Base-by-base conservation (phyloP, 768 basidiomycete species). In the Leccinum longicurvipes region DNA sequence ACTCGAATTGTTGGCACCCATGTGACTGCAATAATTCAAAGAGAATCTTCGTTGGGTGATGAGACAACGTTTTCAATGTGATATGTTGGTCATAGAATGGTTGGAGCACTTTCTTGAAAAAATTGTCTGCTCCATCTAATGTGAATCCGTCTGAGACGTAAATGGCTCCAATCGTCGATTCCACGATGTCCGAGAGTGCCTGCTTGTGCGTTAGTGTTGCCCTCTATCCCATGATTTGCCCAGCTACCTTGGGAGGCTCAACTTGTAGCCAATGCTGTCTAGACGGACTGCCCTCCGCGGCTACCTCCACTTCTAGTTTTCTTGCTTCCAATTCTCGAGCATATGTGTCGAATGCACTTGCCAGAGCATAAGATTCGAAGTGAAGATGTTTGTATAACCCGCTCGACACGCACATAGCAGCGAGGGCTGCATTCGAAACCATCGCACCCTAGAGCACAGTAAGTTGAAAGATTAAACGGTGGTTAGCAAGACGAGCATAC, bases 31-130 rank as follows among this genome's bases (percentile, higher is more conserved):
- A 74, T 25, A 89, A 67, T 63, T 92, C 89, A 51, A 85, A 84
- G 12, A 93, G 76, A 51, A 82, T 75, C 65, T 87, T 87, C 24
- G 86, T 89, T 2, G 91, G 91, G 68, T 92, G 89, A 60, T 84
- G 82, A 4, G 87, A 82, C 19, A 91, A 74, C 29, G 85, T 89
- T 63, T 83, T 81, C 54, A 90, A 73, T 25, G 83, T 83, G 68
- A 93, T 81, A 60, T 91, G 83, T 60, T 79, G 78, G 69, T 91
- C 84, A 63, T 85, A 90, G 68, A 93, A 94, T 6, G 91, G 91
- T 68, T 82, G 78, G 53, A 92, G 74, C 47, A 87, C 73, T 50
- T 77, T 80, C 54, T 84, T 78, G 71, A 88, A 93, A 62, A 93
- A 76, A 0, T 73, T 72, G 63, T 87, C 80, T 24, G 79, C 78